A percentile compares a stretch with the other conserved stretches of the same genome.
These are phyloP conservation scores for Zymoseptoria crescenta DNA, from an alignment of 2,329 filamentous ascomycete genomes.

Conservation along the genomic window DNA sequence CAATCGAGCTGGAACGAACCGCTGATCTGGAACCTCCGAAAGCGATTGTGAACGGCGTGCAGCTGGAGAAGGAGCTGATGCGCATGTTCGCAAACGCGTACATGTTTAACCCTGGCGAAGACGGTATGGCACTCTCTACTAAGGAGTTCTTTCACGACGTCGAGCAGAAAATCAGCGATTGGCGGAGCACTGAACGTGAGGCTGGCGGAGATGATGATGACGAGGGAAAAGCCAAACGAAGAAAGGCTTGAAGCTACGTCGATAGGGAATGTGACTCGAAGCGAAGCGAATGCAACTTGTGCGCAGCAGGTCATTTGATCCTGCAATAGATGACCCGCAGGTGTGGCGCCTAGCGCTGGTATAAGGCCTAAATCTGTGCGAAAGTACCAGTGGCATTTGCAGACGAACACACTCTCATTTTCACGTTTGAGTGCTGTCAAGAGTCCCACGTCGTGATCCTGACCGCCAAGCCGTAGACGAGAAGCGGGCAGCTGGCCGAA, in stretches of 20 bases:
- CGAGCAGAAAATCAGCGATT: conserved; percentile 66
- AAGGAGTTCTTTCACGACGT: conserved; percentile 85
- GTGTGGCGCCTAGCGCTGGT: not conserved
- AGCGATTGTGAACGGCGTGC: conserved; percentile 85
- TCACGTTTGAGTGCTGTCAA: not conserved
- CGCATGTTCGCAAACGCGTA: conserved; percentile 97
- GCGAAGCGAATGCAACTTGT: not conserved
- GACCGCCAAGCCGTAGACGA: not conserved
- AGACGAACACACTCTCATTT: not conserved
- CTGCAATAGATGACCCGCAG: not conserved
- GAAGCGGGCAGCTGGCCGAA: not conserved
- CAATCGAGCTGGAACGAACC: conserved; percentile 58
- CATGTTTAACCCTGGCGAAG: conserved; percentile 95
- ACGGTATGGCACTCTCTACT: conserved; percentile 80
- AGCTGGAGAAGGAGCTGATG: conserved; percentile 86
- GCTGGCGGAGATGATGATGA: conserved; percentile 22
- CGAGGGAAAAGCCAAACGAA: conserved; percentile 21
- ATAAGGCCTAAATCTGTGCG: not conserved
- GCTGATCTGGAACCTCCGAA: conserved; percentile 76
- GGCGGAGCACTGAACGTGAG: conserved; percentile 60
- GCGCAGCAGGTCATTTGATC: not conserved
- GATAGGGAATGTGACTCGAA: not conserved
- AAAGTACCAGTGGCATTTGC: not conserved
- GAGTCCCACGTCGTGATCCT: not conserved
- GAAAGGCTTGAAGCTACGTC: conserved; percentile 12